Base-by-base conservation (phyloP, 176 grass and related monocot genomes). In the Oropetium thomaeum region DNA sequence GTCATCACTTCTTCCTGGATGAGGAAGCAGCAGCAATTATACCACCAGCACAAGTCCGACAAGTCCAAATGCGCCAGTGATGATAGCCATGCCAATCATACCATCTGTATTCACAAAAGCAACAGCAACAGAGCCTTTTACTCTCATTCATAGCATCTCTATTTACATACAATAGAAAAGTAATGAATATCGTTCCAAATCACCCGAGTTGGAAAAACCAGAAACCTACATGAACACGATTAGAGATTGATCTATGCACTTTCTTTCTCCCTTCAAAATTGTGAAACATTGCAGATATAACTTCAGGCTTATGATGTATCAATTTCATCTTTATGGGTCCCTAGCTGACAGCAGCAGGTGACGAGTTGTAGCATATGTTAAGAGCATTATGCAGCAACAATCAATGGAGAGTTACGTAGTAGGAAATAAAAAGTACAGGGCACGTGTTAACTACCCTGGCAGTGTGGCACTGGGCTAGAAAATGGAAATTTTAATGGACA, bases 81-180 rank as follows among this genome's bases (percentile, higher is more conserved):
- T 85, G 67, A 94, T 80, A 74, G 91, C 95, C 84, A 98, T 91
- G 62, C 91, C 95, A 82, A 98, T 92, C 69, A 94, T 70, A 64
- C 95, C 95, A 74, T 98, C 95, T 98, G 83, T 51, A 81, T n/a
- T n/a, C n/a, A n/a, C n/a, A n/a, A n/a, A n/a, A n/a, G n/a, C n/a
- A n/a, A n/a, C n/a, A n/a, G n/a, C n/a, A n/a, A n/a, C n/a, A n/a
- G n/a, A n/a, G n/a, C n/a, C n/a, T n/a, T n/a, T n/a, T n/a, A n/a
- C n/a, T n/a, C n/a, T n/a, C n/a, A n/a, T n/a, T n/a, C n/a, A n/a
- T n/a, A n/a, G n/a, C n/a, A n/a, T n/a, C n/a, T n/a, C n/a, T n/a
- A n/a, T 77, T 77, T 31, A 84, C 70, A 62, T 30, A 54, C 26
- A 62, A 44, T 1, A 62, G 26, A 55, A 55, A 54, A 70, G 22